Conservation (phyloP, 179 eudicot genomes). For the Patellifolia procumbens region DNA sequence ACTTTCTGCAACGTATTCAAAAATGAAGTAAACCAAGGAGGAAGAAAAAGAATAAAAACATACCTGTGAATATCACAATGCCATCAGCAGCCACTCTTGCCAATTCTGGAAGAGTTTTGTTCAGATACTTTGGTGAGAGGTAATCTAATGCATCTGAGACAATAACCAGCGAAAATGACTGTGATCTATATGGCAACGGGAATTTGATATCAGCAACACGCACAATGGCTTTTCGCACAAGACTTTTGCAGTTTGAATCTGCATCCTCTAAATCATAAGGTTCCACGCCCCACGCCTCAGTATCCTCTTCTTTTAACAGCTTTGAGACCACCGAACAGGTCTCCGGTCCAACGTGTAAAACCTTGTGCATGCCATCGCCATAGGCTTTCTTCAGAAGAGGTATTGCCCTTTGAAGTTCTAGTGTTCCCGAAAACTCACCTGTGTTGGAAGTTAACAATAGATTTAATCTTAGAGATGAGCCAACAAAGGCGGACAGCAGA, state of each 20-base stretch:
- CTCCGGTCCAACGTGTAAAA: constrained; percentile 96
- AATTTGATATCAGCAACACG: constrained; percentile 97
- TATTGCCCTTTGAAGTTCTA: constrained; percentile 73
- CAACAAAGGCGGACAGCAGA: background rate
- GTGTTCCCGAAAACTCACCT: constrained; percentile 91
- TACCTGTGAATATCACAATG: constrained; percentile 85
- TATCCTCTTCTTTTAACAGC: constrained; percentile 70
- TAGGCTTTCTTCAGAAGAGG: constrained; percentile 82
- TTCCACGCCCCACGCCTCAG: constrained; percentile 99
- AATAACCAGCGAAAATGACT: constrained; percentile 83
- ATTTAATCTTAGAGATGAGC: background rate
- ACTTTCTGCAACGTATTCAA: background rate
- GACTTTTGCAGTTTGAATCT: constrained; percentile 68
- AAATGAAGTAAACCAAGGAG: background rate
- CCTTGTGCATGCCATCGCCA: constrained; percentile 80
- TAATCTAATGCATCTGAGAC: constrained; percentile 96
- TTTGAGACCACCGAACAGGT: constrained; percentile 83
- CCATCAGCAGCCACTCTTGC: constrained; percentile 80
- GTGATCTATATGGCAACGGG: constrained; percentile 81
- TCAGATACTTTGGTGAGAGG: constrained; percentile 86
- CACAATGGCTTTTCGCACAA: constrained; percentile 82
- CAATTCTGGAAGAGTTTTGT: constrained; percentile 92
- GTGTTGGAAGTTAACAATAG: background rate
- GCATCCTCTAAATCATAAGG: constrained; percentile 95
- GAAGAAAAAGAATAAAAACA: background rate